Conservation (phyloP, 176 grass and related monocot genomes). For the Pharus latifolius region DNA sequence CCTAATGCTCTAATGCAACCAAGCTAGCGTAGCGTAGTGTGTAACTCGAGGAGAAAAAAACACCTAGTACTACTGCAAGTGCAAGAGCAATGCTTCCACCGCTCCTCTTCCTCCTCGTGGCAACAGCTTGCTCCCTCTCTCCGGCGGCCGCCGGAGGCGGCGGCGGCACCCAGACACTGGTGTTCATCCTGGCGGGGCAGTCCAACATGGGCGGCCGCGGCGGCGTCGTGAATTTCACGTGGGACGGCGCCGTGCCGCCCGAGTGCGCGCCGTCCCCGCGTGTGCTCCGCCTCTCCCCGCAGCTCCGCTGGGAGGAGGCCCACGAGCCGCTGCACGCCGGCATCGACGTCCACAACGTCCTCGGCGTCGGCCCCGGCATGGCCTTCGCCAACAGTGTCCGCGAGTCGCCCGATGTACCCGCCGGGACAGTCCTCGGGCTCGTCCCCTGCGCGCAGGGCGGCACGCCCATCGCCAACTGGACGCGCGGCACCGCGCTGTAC, state of each 20-base stretch:
- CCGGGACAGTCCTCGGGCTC: constrained; percentile 20
- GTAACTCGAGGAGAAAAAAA: neutral
- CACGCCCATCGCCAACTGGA: constrained; percentile 46
- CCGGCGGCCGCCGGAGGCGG: neutral
- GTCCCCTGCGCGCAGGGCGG: constrained; percentile 61
- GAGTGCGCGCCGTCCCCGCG: constrained; percentile 28
- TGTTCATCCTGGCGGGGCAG: constrained; percentile 59
- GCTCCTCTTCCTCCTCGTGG: neutral
- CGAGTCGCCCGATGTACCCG: neutral
- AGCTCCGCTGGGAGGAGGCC: constrained; percentile 45
- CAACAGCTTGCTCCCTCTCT: neutral
- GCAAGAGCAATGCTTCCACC: neutral
- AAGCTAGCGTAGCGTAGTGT: too few relatives aligned
- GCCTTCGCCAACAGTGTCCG: constrained; percentile 38
- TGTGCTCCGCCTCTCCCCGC: constrained; percentile 32
- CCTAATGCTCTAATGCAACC: too few relatives aligned
- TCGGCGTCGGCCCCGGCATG: constrained; percentile 52
- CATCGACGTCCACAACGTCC: constrained; percentile 39
- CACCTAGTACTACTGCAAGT: neutral
- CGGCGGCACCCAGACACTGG: neutral
- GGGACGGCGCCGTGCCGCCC: constrained; percentile 49
- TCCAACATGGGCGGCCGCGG: constrained; percentile 81
- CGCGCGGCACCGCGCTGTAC: constrained; percentile 30
- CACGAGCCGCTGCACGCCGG: constrained; percentile 61
- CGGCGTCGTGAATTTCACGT: constrained; percentile 20